Evolutionary conservation across 495 filamentous ascomycete genomes (phyloP).

Genomic region (Hypoxylon cercidicola): DNA sequence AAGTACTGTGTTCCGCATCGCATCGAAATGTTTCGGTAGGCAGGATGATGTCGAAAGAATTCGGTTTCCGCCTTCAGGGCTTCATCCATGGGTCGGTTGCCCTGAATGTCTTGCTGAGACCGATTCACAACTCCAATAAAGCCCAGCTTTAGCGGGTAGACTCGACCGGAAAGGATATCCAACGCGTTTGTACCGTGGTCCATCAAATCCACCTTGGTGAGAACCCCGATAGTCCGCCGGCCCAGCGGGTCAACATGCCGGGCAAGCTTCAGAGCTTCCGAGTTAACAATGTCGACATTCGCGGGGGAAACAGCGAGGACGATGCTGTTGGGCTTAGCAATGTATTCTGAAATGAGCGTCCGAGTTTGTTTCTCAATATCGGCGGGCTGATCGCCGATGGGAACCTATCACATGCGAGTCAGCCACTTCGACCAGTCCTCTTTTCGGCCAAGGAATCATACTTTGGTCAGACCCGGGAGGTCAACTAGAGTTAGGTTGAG

Average conservation of each 20-base stretch:
- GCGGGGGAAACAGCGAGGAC: constrained; percentile 96
- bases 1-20: constrained; percentile 95
- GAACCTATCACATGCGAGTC: constrained; percentile 64
- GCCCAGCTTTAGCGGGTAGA: constrained; percentile 96
- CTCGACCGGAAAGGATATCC: constrained; percentile 93
- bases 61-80: constrained; percentile 90
- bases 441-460: constrained; percentile 48
- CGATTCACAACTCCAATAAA: constrained; percentile 99
- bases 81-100: constrained; percentile 88
- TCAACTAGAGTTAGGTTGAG: constrained; percentile 97
- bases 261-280: constrained; percentile 95
- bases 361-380: constrained; percentile 99
- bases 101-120: constrained; percentile 98
- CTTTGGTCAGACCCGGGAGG: constrained; percentile 95
- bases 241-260: constrained; percentile 97
- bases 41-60: constrained; percentile 96
- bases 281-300: constrained; percentile 98
- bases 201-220: constrained; percentile 98
- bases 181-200: constrained; percentile 98
- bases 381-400: constrained; percentile 96
- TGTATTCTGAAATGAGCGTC: constrained; percentile 97
- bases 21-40: constrained; percentile 94
- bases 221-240: constrained; percentile 92
- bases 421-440: constrained; percentile 11
- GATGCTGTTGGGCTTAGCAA: constrained; percentile 98